Conservation (phyloP, 768 basidiomycete genomes). For the Termitomyces sp. region DNA sequence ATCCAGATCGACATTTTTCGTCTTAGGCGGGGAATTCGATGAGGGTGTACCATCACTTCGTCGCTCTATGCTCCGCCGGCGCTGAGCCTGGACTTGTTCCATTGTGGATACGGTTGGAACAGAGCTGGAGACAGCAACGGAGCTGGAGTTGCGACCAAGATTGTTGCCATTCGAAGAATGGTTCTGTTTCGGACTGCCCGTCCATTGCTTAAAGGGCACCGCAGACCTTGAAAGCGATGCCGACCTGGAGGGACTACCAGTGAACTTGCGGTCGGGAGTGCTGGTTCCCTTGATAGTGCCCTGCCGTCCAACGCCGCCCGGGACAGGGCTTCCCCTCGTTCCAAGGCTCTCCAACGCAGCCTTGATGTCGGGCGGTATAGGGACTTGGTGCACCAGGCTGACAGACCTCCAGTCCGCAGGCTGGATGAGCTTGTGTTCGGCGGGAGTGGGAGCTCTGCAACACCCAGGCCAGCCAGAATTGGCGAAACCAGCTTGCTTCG, state of each 20-base stretch:
- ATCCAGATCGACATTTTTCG: slow-evolving; percentile 55
- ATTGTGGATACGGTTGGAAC: slow-evolving; percentile 40
- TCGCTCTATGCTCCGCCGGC: slow-evolving; percentile 49
- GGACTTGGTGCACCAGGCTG: slow-evolving; percentile 65
- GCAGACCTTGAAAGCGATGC: slow-evolving; percentile 23
- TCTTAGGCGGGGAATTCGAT: slow-evolving; percentile 55
- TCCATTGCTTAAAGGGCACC: slow-evolving; percentile 39
- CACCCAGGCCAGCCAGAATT: slow-evolving; percentile 88
- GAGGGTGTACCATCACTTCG: slow-evolving; percentile 41
- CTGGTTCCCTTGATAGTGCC: slow-evolving; percentile 23
- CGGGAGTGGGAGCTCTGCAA: slow-evolving; percentile 65
- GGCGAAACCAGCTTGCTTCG: slow-evolving; percentile 50
- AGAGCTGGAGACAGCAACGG: slow-evolving; percentile 36
- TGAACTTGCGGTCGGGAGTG: slow-evolving; percentile 41
- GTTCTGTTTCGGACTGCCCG: slow-evolving; percentile 50
- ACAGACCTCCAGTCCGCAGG: slow-evolving; percentile 80
- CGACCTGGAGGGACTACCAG: slow-evolving; percentile 34
- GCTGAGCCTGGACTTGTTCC: slow-evolving; percentile 37
- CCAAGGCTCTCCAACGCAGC: slow-evolving; percentile 54
- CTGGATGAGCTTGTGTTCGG: slow-evolving; percentile 58
- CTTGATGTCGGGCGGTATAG: slow-evolving; percentile 71
- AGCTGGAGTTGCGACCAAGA: slow-evolving; percentile 34
- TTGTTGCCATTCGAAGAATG: slow-evolving; percentile 31
- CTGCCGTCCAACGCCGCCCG: slow-evolving; percentile 22
- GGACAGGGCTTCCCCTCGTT: slow-evolving; percentile 29